Base-by-base conservation (phyloP, 2,329 filamentous ascomycete species). In the Tolypocladium capitatum region DNA sequence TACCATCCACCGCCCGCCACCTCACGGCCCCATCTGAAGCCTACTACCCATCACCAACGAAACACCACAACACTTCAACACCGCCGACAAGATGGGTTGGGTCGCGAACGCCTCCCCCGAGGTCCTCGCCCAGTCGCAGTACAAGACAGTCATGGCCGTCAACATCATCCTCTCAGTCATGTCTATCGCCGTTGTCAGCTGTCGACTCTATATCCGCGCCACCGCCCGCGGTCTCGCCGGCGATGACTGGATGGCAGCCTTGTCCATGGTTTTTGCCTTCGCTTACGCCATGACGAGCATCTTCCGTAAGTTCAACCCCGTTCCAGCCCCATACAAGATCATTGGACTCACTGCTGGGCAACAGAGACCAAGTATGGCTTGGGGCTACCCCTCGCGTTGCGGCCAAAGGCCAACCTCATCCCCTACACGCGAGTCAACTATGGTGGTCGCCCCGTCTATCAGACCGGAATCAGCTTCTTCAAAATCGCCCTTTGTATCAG, bases 391-490 rank as follows among this genome's bases (percentile, higher is more conserved):
- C 47, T 76, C 8, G 51, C 46, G 7, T 50, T 63, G 5, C 67
- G 74, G 0, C 74, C 74, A 0, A 54, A 61, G n/a, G 57, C 52
- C n/a, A 67, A 71, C 40, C 54, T 73, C 0, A 50, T 68, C 5
- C 60, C 60, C 0, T 77, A 75, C 55, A 71, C 69, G 0, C 56
- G 71, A 47, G 60, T 74, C 55, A 78, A 78, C 56, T 77, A 68
- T 52, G 70, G 70, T 5, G 74, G 73, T 2, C 67, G 74, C 3
- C 74, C 74, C 0, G 68, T 77, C 41, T 78, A 78, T 50, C 73
- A 76, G 51, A 45, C 75, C 8, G 74, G 74, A 34, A 74, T 78
- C 56, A 71, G 70, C 50, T 74, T 74, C 49, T 78, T 78, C 66
- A 78, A 78, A 55, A 68, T 75, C 28, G 72, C 74, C 0, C 61